phyloP scores from a whole-genome alignment of 768 basidiomycete genomes.

The Lactifluus volemus region DNA sequence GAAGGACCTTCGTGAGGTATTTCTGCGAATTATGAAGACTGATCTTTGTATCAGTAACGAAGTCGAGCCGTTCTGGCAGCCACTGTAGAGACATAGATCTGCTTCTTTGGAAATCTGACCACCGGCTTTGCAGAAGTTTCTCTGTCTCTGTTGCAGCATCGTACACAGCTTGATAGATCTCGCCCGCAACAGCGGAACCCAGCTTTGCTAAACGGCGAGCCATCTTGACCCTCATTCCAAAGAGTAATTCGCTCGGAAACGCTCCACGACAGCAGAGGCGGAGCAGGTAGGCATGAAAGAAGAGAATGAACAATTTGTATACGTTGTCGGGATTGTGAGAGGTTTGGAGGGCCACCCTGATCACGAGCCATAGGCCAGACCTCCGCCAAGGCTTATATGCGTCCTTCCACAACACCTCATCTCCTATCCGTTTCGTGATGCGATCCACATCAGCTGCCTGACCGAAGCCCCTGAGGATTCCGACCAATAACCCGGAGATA shows the following conservation, averaged over 20 bases:
- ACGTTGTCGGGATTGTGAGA: neutral
- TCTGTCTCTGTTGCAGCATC: neutral
- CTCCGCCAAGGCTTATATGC: neutral
- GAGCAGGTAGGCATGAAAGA: neutral
- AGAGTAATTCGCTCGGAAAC: neutral
- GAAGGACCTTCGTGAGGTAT: neutral
- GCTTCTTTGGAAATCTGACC: neutral
- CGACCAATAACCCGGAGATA: slow-evolving; percentile 39
- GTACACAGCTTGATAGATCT: neutral
- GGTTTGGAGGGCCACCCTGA: neutral
- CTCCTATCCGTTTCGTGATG: neutral
- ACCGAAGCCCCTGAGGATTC: slow-evolving; percentile 27
- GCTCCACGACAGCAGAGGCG: neutral
- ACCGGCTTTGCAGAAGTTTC: neutral
- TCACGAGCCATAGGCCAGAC: neutral
- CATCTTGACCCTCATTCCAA: neutral
- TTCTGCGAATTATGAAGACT: neutral
- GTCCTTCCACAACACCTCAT: neutral
- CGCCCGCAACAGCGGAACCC: neutral
- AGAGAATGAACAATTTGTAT: neutral
- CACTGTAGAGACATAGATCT: neutral
- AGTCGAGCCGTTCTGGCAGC: neutral
- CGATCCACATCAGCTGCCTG: neutral
- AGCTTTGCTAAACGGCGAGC: neutral
- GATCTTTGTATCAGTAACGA: neutral